Base-by-base conservation (phyloP, 2,329 filamentous ascomycete genomes). In the Coniosporium tulheliwenetii region DNA sequence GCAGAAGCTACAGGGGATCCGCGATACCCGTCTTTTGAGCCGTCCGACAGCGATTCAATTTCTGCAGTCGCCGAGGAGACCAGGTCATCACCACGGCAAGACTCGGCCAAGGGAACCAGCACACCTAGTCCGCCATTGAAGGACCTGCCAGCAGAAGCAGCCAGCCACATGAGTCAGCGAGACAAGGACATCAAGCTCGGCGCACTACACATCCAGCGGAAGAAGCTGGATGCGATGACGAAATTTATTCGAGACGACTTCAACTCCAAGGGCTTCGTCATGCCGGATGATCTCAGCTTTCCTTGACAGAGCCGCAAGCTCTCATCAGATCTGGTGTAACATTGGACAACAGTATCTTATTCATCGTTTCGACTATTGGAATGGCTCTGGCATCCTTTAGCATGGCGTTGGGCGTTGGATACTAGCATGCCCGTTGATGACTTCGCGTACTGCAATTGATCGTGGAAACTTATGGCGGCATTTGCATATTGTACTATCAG, bases 151-250 rank as follows among this genome's bases (percentile, higher is more conserved):
- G 60, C 57, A 1, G 51, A 61, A 10, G 51, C 51, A 35, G 50
- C 40, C 39, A 62, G 57, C 49, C 51, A 57, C 30, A 55, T 60
- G 52, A 58, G 57, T 44, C 49, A 55, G 39, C 47, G 51, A n/a
- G 55, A 62, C 33, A 53, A 52, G 36, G 55, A 62, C 43, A 45
- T 62, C 43, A 51, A 52, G 33, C 46, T 54, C 8, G 62, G 63
- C 14, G 57, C 61, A 2, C 53, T 70, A n/a, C 62, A 64, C 32
- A 56, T 69, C 15, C 67, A 70, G 43, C 59, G 66, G 10, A 65
- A 60, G 50, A 67, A 67, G 51, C 45, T 68, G 16, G 65, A 69
- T 40, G 60, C 61, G 3, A 54, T 69, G 50, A 59, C 63, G 1
- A 55, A 58, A 19, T 64, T 61, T 33, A 60, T 69, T 8, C 49